Base-by-base conservation (phyloP, 352 stramenopile species). In the Phytophthora uliginosa region DNA sequence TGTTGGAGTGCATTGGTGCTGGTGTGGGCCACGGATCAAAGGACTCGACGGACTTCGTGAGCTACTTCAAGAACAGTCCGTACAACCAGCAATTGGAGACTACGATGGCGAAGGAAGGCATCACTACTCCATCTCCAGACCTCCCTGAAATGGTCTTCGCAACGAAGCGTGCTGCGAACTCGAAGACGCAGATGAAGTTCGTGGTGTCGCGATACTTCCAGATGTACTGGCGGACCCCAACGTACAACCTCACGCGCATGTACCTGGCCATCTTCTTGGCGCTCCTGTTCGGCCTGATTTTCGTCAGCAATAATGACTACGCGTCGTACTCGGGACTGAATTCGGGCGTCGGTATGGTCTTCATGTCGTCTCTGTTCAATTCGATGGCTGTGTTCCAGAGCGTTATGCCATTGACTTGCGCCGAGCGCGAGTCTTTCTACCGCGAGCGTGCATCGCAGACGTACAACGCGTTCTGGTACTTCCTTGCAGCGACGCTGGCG, bases 381-480 rank as follows among this genome's bases (percentile, higher is more conserved):
- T 83, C 77, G 15, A 78, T 90, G 31, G 77, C 92, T 3, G 94
- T 77, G 28, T 85, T 96, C 53, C 74, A 94, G 50, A 89, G 76
- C 10, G 82, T 91, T 8, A 48, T 97, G 7, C 80, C 88, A 12
- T 58, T 96, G 1, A 83, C 94, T 53, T 79, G 84, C 63, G 81
- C 81, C 15, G 89, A 98, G 66, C 79, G 62, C 26, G 45, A 59
- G 20, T 81, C 63, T 47, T 70, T 70, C 67, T 98, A 98, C 83
- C 76, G 91, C 7, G 92, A 98, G 69, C 89, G 93, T 18, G 82
- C 86, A 22, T 81, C 88, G 7, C 67, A 89, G 57, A 97, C 95
- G 65, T 98, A 98, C 67, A 78, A 85, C 47, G 66, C 84, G 24
- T 68, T 77, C 28, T 82, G 86, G 54, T 91, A 97, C 64, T 80